Evolutionary conservation across 768 basidiomycete genomes (phyloP).

Genomic region (Boletus vinaceobasis): DNA sequence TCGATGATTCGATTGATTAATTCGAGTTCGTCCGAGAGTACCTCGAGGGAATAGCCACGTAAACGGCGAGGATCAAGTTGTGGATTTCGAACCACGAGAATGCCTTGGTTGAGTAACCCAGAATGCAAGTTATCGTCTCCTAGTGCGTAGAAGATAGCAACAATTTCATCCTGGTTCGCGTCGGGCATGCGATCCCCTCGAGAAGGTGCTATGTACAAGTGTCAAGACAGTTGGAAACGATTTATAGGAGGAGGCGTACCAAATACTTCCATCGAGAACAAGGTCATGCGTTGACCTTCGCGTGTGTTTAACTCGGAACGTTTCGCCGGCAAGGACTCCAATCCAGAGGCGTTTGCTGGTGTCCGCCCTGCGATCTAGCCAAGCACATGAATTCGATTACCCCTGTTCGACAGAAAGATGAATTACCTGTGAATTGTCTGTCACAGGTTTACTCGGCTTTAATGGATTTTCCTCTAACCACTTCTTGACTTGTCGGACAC

Average conservation of each 20-base stretch:
- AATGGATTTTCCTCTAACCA: slow-evolving; percentile 45
- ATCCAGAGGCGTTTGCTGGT: slow-evolving; percentile 66
- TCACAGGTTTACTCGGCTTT: slow-evolving; percentile 15
- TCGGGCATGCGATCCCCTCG: slow-evolving; percentile 58
- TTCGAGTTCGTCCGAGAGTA: slow-evolving; percentile 69
- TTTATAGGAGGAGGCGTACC: slow-evolving; percentile 47
- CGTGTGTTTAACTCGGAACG: slow-evolving; percentile 42
- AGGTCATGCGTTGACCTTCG: slow-evolving; percentile 69
- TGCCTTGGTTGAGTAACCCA: slow-evolving; percentile 38
- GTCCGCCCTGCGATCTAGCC: slow-evolving; percentile 72
- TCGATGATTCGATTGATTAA: slow-evolving; percentile 77
- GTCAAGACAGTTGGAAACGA: not conserved
- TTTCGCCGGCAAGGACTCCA: slow-evolving; percentile 53
- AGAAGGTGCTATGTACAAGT: slow-evolving; percentile 49
- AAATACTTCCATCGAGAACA: slow-evolving; percentile 82
- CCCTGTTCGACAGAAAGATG: not conserved
- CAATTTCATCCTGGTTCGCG: slow-evolving; percentile 53
- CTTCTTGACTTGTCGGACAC: slow-evolving; percentile 45
- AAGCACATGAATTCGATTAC: not conserved
- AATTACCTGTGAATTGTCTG: slow-evolving; percentile 51
- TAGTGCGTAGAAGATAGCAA: slow-evolving; percentile 70
- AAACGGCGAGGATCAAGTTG: slow-evolving; percentile 41
- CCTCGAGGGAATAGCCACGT: slow-evolving; percentile 45
- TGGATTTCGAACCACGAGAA: slow-evolving; percentile 48
- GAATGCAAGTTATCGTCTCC: slow-evolving; percentile 42